phyloP scores from a whole-genome alignment of 139 green algal species.

The Raphidocelis subcapitata region DNA sequence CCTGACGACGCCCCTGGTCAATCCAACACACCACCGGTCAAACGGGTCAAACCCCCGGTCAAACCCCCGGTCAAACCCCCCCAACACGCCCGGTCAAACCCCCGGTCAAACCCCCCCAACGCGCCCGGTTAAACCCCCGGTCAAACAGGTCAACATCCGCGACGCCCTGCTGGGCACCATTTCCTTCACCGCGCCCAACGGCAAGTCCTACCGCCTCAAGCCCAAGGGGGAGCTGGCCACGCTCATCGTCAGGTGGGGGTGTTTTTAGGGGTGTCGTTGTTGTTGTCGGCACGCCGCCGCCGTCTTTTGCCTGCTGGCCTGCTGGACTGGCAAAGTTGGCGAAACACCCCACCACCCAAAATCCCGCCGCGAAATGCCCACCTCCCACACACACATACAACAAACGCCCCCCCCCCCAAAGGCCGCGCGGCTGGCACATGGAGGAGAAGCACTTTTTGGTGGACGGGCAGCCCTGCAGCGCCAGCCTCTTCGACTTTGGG shows the following conservation, averaged over 20 bases:
- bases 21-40: no score
- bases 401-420: neutral
- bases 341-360: no score
- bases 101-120: no score
- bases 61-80: no score
- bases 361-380: no score
- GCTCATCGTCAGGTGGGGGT: conserved; percentile 41
- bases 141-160: conserved; percentile 72
- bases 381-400: neutral
- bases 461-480: conserved; percentile 61
- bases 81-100: no score
- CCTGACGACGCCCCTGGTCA: no score
- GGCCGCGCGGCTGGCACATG: conserved; percentile 85
- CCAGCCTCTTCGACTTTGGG: conserved; percentile 83
- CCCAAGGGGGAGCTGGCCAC: conserved; percentile 55
- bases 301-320: neutral
- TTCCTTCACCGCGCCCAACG: conserved; percentile 36
- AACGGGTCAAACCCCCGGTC: no score
- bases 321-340: neutral
- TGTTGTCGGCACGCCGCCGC: no score
- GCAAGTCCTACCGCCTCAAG: conserved; percentile 23
- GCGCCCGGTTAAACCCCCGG: no score
- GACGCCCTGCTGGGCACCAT: conserved; percentile 66
- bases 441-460: conserved; percentile 82
- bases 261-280: neutral